Conservation (phyloP, 371 early-diverging fungal genomes). For the Smittium culicis region DNA sequence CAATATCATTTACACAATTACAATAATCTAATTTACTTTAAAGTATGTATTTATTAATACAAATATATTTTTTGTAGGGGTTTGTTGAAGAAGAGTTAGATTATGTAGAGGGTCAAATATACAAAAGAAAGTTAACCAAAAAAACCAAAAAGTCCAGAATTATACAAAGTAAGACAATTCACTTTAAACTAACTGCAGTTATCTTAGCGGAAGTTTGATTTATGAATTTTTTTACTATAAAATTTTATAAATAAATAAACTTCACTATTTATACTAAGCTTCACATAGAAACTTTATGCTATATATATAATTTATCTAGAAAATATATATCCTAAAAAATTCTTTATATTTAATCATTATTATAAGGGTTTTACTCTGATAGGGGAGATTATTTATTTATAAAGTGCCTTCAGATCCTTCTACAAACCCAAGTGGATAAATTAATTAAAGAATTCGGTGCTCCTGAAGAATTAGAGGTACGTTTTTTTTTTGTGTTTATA, state of each 20-base stretch:
- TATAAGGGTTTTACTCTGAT: background rate
- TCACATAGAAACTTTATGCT: background rate
- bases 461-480: slow-evolving; percentile 7
- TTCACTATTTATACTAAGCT: background rate
- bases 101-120: background rate
- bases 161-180: background rate
- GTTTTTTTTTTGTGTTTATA: no score
- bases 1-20: no score
- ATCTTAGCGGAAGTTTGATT: no score
- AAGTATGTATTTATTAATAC: no score
- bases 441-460: slow-evolving; percentile 5
- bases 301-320: background rate
- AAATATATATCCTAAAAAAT: no score
- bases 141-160: background rate
- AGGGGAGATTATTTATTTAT: slow-evolving; percentile 10
- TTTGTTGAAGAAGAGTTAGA: background rate
- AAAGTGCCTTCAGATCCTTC: slow-evolving; percentile 5
- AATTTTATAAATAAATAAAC: background rate
- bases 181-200: background rate
- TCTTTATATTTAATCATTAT: no score
- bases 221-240: no score
- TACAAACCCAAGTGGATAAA: slow-evolving; percentile 1
- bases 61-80: background rate
- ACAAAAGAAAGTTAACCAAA: background rate
- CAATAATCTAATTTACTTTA: no score